phyloP scores from a whole-genome alignment of 768 basidiomycete genomes.

The Amyloporia xantha region DNA sequence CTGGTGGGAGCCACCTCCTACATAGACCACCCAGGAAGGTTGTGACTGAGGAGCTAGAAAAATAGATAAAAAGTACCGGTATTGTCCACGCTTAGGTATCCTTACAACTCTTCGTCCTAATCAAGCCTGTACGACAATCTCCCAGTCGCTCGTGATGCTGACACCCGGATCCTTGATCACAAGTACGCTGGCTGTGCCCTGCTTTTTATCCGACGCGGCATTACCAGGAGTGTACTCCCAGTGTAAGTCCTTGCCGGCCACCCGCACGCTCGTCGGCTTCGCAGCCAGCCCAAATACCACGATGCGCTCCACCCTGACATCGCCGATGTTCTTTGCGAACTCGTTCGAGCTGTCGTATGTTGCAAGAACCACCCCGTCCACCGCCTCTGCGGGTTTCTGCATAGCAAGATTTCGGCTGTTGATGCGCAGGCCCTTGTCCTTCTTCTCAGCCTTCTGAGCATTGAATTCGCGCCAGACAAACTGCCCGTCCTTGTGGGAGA shows the following conservation, averaged over 20 bases:
- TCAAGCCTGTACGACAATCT: conserved; percentile 30
- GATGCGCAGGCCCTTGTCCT: conserved; percentile 38
- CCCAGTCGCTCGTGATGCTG: conserved; percentile 57
- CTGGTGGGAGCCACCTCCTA: no score
- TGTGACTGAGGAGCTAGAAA: no score
- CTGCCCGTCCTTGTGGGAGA: conserved; percentile 65
- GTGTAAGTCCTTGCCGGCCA: conserved; percentile 45
- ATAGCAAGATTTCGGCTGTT: conserved; percentile 49
- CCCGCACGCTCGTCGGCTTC: conserved; percentile 57
- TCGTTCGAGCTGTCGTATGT: conserved; percentile 52
- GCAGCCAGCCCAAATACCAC: conserved; percentile 65
- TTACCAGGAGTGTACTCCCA: conserved; percentile 67
- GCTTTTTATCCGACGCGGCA: conserved; percentile 48
- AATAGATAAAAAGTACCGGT: no score
- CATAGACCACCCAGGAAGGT: no score
- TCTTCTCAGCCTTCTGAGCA: conserved; percentile 43
- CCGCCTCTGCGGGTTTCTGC: conserved; percentile 37
- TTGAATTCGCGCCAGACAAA: conserved; percentile 78
- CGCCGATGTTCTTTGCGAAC: conserved; percentile 58
- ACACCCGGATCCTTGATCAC: conserved; percentile 71
- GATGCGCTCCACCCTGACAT: conserved; percentile 78
- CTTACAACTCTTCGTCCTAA: background rate
- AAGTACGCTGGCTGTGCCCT: conserved; percentile 61
- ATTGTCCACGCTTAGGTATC: no score
- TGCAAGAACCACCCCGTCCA: conserved; percentile 43